phyloP scores from a whole-genome alignment of 2,329 filamentous ascomycete genomes.

The Paecilomyces dactylethromorphus region DNA sequence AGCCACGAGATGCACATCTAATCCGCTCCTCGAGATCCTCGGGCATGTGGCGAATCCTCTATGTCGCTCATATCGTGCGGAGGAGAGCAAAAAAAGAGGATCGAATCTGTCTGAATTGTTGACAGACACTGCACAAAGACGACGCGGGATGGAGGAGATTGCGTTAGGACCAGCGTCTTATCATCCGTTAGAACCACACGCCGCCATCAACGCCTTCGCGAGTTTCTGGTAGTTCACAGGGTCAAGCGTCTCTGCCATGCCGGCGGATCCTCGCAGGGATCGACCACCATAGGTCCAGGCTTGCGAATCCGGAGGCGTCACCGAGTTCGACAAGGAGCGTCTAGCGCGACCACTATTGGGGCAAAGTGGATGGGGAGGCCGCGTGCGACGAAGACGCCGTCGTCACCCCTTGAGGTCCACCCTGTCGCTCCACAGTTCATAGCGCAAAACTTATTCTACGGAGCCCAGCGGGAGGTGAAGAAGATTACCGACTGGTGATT shows the following conservation, averaged over 20 bases:
- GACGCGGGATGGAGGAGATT: background rate
- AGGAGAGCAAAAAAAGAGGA: background rate
- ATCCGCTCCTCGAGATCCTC: background rate
- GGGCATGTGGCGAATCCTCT: background rate
- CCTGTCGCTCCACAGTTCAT: background rate
- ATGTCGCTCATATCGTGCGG: background rate
- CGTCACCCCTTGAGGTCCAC: background rate
- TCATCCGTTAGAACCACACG: background rate
- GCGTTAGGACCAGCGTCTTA: background rate
- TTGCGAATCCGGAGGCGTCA: background rate
- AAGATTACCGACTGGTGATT: too few relatives aligned
- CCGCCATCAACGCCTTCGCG: background rate
- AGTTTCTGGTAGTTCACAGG: background rate
- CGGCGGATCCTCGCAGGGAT: background rate
- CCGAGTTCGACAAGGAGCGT: background rate
- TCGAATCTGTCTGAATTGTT: background rate
- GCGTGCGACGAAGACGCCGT: background rate
- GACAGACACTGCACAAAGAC: background rate
- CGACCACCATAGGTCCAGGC: background rate
- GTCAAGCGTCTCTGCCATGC: background rate
- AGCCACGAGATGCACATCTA: background rate
- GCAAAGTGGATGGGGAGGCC: background rate
- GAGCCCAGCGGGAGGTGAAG: too few relatives aligned
- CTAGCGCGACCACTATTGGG: background rate
- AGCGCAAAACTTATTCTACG: background rate